Conservation (phyloP, 768 basidiomycete genomes). For the Podaxis mareebaensis region DNA sequence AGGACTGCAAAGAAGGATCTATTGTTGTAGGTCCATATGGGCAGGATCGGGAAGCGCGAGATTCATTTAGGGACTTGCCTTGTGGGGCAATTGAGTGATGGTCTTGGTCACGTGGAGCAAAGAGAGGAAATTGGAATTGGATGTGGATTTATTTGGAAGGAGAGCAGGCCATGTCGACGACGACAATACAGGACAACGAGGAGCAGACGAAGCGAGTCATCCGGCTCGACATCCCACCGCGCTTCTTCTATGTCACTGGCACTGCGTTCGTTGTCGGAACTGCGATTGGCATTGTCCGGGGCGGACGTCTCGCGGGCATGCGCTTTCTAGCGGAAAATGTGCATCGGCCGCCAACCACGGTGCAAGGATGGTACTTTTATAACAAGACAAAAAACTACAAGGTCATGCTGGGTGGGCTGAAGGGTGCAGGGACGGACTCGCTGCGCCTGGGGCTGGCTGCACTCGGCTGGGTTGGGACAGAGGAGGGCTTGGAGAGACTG, state of each 20-base stretch:
- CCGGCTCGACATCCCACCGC: slow-evolving; percentile 49
- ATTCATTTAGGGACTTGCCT: neutral
- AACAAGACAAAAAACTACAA: slow-evolving; percentile 95
- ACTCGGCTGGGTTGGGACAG: slow-evolving; percentile 44
- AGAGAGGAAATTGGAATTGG: neutral
- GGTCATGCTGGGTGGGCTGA: slow-evolving; percentile 71
- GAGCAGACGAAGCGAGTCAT: slow-evolving; percentile 25
- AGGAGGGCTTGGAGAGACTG: slow-evolving; percentile 37
- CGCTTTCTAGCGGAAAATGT: slow-evolving; percentile 93
- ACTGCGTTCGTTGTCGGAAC: slow-evolving; percentile 61
- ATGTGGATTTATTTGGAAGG: neutral
- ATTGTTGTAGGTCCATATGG: slow-evolving; percentile 6
- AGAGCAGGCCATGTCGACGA: slow-evolving; percentile 13
- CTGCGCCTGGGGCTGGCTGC: slow-evolving; percentile 43
- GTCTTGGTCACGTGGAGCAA: neutral
- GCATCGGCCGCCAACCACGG: slow-evolving; percentile 80
- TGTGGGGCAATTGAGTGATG: neutral
- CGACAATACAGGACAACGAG: slow-evolving; percentile 17
- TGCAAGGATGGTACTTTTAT: slow-evolving; percentile 94
- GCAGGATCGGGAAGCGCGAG: neutral
- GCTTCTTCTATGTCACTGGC: slow-evolving; percentile 62
- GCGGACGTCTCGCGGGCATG: slow-evolving; percentile 67
- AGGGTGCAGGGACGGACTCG: slow-evolving; percentile 62
- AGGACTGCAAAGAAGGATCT: neutral
- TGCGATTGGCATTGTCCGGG: slow-evolving; percentile 73